A percentile compares a stretch with the other conserved stretches of the same genome.
Evolutionary conservation across 495 filamentous ascomycete genomes (phyloP).

Genomic region (Aspergillus diversus): DNA sequence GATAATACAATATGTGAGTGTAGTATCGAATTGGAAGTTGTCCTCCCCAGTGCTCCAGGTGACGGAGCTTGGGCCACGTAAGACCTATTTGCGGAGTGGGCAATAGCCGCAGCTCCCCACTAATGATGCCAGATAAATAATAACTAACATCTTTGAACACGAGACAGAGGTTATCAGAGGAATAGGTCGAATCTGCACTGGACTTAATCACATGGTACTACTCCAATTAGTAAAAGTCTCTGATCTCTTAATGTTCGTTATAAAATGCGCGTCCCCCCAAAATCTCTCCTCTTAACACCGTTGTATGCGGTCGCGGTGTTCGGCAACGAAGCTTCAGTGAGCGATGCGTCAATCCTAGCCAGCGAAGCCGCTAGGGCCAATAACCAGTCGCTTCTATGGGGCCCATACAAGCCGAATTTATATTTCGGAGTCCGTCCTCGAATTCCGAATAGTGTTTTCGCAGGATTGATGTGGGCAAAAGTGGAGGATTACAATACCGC

Average conservation of each 20-base stretch:
- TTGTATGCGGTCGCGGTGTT: conserved; percentile 38
- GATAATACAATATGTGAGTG: background rate
- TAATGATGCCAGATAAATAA: conserved; percentile 27
- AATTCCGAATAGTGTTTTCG: conserved; percentile 80
- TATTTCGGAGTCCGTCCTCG: conserved; percentile 94
- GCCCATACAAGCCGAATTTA: conserved; percentile 90
- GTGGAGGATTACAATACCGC: conserved; percentile 79
- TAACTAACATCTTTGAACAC: conserved; percentile 14
- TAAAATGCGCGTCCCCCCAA: conserved; percentile 39
- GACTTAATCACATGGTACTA: conserved; percentile 11
- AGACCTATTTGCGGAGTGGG: conserved; percentile 40
- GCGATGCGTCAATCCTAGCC: conserved; percentile 44
- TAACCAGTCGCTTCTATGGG: conserved; percentile 92
- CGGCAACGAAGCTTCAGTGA: conserved; percentile 33
- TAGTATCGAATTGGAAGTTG: background rate
- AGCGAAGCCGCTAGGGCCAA: conserved; percentile 56
- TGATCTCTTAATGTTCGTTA: conserved; percentile 30
- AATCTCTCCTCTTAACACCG: conserved; percentile 33
- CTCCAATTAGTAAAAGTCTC: conserved; percentile 22
- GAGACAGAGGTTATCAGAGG: conserved; percentile 1
- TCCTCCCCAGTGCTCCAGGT: background rate
- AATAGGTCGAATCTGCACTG: conserved; percentile 2
- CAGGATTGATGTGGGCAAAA: conserved; percentile 87
- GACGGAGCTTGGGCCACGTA: conserved; percentile 46
- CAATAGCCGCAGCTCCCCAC: conserved; percentile 22